Conservation (phyloP, 108 stramenopile species). For the Cyclotella kingstonii region DNA sequence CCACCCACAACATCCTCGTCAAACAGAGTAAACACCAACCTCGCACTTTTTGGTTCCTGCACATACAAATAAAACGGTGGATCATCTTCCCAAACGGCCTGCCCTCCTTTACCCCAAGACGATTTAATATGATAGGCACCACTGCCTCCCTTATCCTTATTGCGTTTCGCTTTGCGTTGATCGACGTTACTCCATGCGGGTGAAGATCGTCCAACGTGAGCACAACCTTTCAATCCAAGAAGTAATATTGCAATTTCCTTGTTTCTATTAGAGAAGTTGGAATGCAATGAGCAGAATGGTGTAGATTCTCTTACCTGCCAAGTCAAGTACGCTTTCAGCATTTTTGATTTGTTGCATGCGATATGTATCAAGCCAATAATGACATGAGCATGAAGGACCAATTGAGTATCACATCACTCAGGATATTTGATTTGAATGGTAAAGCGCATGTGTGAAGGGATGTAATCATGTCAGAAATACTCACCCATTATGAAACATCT, state of each 20-base stretch:
- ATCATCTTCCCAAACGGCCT: conserved; percentile 71
- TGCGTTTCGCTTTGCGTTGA: conserved; percentile 47
- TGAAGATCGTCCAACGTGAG: conserved; percentile 66
- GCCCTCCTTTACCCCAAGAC: conserved; percentile 62
- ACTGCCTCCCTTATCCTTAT: conserved; percentile 44
- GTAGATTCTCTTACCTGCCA: too few relatives aligned
- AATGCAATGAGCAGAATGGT: too few relatives aligned
- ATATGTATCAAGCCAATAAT: neutral
- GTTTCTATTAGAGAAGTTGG: too few relatives aligned
- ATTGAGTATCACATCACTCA: too few relatives aligned
- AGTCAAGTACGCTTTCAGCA: conserved; percentile 61
- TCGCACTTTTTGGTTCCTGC: conserved; percentile 62
- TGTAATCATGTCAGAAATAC: too few relatives aligned
- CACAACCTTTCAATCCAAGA: too few relatives aligned
- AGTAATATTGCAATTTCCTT: too few relatives aligned
- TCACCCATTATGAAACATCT: conserved; percentile 63
- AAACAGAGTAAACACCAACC: conserved; percentile 69
- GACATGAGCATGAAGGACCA: too few relatives aligned
- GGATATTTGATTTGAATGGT: too few relatives aligned
- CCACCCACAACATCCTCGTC: conserved; percentile 75
- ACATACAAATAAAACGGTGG: conserved; percentile 81
- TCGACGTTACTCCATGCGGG: conserved; percentile 82
- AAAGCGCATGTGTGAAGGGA: too few relatives aligned
- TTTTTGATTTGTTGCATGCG: too few relatives aligned
- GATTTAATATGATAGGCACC: conserved; percentile 72